Evolutionary conservation across 306 rosid species (phyloP).

Genomic region (Abrus pulchellus): DNA sequence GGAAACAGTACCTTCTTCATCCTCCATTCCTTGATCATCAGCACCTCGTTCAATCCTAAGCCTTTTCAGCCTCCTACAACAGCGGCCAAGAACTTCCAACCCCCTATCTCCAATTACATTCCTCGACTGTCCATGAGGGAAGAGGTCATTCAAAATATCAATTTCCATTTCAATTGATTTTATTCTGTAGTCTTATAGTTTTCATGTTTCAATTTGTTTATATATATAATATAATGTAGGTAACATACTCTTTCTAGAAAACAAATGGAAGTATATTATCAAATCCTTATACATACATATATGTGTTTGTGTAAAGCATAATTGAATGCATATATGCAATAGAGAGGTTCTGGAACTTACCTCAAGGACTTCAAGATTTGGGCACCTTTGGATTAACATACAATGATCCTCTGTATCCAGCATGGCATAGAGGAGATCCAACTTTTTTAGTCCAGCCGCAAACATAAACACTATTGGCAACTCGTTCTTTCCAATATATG

Average conservation of each 20-base stretch:
- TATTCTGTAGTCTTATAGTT: background rate
- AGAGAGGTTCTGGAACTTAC: conserved; percentile 59
- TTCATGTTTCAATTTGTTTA: background rate
- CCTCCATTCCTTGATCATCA: conserved; percentile 94
- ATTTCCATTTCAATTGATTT: conserved; percentile 27
- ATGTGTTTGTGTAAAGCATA: background rate
- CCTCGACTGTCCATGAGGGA: conserved; percentile 73
- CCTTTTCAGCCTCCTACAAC: conserved; percentile 78
- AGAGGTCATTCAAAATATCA: conserved; percentile 24
- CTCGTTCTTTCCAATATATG: conserved; percentile 82
- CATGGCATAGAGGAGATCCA: conserved; percentile 90
- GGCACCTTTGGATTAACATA: conserved; percentile 77
- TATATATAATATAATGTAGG: no score
- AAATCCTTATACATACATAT: background rate
- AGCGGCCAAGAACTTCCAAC: conserved; percentile 76
- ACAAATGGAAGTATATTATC: background rate
- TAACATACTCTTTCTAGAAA: background rate
- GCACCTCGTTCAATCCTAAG: conserved; percentile 95
- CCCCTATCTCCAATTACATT: conserved; percentile 97
- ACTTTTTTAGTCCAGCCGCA: conserved; percentile 66
- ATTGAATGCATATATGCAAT: conserved; percentile 3
- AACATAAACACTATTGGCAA: conserved; percentile 72
- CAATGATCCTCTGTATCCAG: conserved; percentile 94
- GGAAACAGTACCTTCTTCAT: conserved; percentile 84
- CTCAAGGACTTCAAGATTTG: conserved; percentile 92